Base-by-base conservation (phyloP, 805 yeast genomes). In the Ogataea nitratoaversa region DNA sequence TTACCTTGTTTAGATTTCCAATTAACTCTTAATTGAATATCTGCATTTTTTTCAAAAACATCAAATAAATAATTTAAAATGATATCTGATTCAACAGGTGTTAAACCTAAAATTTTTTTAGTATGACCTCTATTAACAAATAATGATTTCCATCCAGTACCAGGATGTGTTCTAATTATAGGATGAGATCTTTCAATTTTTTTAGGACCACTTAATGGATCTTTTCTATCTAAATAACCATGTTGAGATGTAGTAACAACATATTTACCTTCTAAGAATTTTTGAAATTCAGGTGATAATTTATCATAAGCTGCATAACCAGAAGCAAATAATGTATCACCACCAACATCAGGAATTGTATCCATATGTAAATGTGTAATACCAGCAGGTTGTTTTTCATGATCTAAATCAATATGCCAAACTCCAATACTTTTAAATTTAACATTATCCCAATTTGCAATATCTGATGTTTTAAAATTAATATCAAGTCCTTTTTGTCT, bases 161-260 rank as follows among this genome's bases (percentile, higher is more conserved):
- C 79, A 8, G 85, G 84, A 49, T 80, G 80, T 29, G 82, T 76
- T 62, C 84, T 71, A 27, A 79, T 70, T 19, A 79, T 46, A 2
- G 83, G 84, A 57, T 79, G 85, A 43, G 69, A 74, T 57, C 80
- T 69, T 48, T 70, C 78, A 40, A 77, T 64, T 40, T 67, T 67
- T 41, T 67, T 66, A 14, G 70, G 71, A 16, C 74, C 72, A 39
- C 59, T 59, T 19, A 76, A 65, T 19, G 77, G 78, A 20, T 66
- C 65, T 19, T 68, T 54, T 36, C 69, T 49, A 54, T 66, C 64
- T 41, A 65, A 40, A 47, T 67, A 70, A n/a, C 48, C 47, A 47
- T 70, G 70, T 9, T 68, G 70, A 16, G 72, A 65, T 24, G 60
- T 53, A 54, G 65, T 66, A 32, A 68, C 59, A 19, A 76, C 79